phyloP scores from a whole-genome alignment of 2,329 filamentous ascomycete genomes.

The Dactylellina parvicollis region DNA sequence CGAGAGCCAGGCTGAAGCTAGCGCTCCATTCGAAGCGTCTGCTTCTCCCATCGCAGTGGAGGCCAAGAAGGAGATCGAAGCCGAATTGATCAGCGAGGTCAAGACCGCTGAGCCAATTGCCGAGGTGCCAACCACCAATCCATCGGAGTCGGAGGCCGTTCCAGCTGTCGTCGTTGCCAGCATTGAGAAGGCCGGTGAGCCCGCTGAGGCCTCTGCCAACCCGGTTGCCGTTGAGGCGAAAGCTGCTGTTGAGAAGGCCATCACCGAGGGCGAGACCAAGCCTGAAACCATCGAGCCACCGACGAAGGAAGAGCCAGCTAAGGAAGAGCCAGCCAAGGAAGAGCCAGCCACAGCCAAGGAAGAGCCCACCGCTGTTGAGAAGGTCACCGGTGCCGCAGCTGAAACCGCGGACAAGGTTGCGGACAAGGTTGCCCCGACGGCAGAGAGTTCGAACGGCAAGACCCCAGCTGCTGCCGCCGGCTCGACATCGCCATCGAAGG shows the following conservation, averaged over 20 bases:
- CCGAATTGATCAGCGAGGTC: slow-evolving; percentile 75
- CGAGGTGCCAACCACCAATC: slow-evolving; percentile 22
- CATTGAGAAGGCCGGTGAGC: slow-evolving; percentile 68
- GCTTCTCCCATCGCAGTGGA: slow-evolving; percentile 72
- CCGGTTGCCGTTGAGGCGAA: slow-evolving; percentile 77
- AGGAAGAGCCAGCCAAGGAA: slow-evolving; percentile 17
- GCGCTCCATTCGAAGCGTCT: slow-evolving; percentile 74
- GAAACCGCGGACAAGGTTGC: slow-evolving; percentile 22
- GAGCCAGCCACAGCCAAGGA: slow-evolving; percentile 17
- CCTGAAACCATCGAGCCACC: slow-evolving; percentile 35
- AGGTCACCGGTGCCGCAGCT: not conserved
- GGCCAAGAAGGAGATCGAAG: slow-evolving; percentile 77
- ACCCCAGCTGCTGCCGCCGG: not conserved
- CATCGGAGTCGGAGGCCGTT: slow-evolving; percentile 62
- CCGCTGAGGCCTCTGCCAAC: slow-evolving; percentile 77
- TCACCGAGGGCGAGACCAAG: slow-evolving; percentile 35
- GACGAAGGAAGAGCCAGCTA: slow-evolving; percentile 21
- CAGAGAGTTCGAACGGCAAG: slow-evolving; percentile 12
- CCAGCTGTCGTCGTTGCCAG: slow-evolving; percentile 70
- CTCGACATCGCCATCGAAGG: not conserved
- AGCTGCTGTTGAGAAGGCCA: slow-evolving; percentile 71
- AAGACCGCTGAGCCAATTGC: slow-evolving; percentile 42
- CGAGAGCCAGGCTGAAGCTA: slow-evolving; percentile 75
- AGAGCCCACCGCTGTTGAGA: not conserved
- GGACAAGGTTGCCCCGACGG: slow-evolving; percentile 34